Conservation (phyloP, 805 yeast species). For the Pichia manshurica region DNA sequence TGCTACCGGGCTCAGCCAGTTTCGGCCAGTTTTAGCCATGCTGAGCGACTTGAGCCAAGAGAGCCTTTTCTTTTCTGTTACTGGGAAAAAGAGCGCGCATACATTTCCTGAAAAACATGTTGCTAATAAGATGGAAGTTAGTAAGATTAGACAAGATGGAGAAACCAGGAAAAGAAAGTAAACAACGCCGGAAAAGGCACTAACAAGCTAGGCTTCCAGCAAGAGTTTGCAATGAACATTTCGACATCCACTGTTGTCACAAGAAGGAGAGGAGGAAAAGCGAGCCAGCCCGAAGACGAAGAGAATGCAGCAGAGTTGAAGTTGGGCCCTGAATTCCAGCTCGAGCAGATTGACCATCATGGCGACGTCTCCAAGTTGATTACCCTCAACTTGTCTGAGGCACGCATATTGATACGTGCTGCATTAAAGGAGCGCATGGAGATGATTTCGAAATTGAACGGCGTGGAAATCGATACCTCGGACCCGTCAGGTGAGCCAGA, state of each 20-base stretch:
- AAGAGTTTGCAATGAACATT: slow-evolving; percentile 55
- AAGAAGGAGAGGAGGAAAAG: slow-evolving; percentile 63
- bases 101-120: too few relatives aligned
- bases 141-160: too few relatives aligned
- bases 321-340: slow-evolving; percentile 89
- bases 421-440: slow-evolving; percentile 73
- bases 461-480: slow-evolving; percentile 25
- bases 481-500: slow-evolving; percentile 32
- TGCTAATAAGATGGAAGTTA: too few relatives aligned
- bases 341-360: slow-evolving; percentile 71
- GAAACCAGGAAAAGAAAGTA: too few relatives aligned
- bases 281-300: slow-evolving; percentile 68
- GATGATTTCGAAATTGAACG: slow-evolving; percentile 38
- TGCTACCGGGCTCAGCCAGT: too few relatives aligned
- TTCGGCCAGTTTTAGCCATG: too few relatives aligned
- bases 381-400: slow-evolving; percentile 84
- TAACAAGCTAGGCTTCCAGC: too few relatives aligned
- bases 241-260: slow-evolving; percentile 86
- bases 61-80: too few relatives aligned
- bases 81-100: too few relatives aligned
- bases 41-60: too few relatives aligned
- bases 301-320: slow-evolving; percentile 86
- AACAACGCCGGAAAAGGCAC: too few relatives aligned
- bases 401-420: slow-evolving; percentile 82
- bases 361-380: slow-evolving; percentile 74